Percentiles rank a stretch among this genome's conserved stretches.
Evolutionary conservation across 768 basidiomycete species (phyloP).

Genomic region (Boletus sp.): DNA sequence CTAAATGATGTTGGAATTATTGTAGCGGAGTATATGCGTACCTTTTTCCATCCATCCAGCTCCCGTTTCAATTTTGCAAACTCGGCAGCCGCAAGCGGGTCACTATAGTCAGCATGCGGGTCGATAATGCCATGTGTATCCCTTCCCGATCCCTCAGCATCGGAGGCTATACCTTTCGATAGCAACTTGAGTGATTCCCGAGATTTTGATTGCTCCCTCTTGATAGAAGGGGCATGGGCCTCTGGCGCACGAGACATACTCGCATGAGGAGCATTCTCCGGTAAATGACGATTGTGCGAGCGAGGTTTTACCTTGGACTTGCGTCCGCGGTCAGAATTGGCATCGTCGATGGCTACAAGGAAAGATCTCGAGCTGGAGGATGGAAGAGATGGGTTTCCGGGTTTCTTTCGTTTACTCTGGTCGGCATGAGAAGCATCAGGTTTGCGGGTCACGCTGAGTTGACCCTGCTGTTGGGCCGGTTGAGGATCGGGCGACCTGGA

Average conservation of each 20-base stretch:
- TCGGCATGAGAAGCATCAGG: slow-evolving; percentile 23
- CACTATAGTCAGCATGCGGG: slow-evolving; percentile 23
- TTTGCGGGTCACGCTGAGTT: slow-evolving; percentile 10
- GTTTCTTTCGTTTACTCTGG: slow-evolving; percentile 33
- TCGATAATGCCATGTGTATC: slow-evolving; percentile 19
- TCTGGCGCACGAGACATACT: slow-evolving; percentile 11
- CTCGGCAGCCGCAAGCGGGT: slow-evolving; percentile 45
- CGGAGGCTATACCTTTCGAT: slow-evolving; percentile 28
- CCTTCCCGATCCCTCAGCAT: slow-evolving; percentile 27
- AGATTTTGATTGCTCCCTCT: slow-evolving; percentile 38
- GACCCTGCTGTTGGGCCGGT: slow-evolving; percentile 16
- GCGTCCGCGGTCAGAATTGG: slow-evolving; percentile 31
- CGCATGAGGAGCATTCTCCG: slow-evolving; percentile 18
- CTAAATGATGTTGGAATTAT: slow-evolving; percentile 3
- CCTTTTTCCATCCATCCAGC: slow-evolving; percentile 53
- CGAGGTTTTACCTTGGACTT: slow-evolving; percentile 31
- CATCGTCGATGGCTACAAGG: slow-evolving; percentile 28
- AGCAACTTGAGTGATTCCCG: slow-evolving; percentile 28
- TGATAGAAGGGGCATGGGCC: slow-evolving; percentile 2
- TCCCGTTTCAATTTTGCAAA: slow-evolving; percentile 57
- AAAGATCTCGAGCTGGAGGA: slow-evolving; percentile 25
- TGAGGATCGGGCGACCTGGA: slow-evolving; percentile 36
- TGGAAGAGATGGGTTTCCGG: slow-evolving; percentile 11
- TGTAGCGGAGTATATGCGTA: slow-evolving; percentile 12
- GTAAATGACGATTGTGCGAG: slow-evolving; percentile 22